These are phyloP conservation scores for Sarocladiaceae sp. DNA, from an alignment of 2,329 filamentous ascomycete species.

Conservation along the genomic window DNA sequence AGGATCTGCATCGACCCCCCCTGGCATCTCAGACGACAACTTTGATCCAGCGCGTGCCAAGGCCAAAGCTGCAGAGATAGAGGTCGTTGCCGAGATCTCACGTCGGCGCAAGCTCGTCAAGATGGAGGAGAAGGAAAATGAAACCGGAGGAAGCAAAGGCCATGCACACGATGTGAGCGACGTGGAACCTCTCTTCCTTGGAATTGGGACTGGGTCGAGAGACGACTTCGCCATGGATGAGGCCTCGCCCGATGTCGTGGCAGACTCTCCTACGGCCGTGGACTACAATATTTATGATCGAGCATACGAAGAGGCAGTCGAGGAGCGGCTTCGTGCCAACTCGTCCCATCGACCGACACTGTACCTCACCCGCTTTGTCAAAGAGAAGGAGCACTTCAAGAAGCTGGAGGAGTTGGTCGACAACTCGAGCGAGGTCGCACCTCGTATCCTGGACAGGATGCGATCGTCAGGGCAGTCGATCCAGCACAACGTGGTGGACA, in stretches of 20 bases:
- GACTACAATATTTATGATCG: slow-evolving; percentile 87
- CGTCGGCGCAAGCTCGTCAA: slow-evolving; percentile 39
- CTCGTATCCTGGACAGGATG: slow-evolving; percentile 10
- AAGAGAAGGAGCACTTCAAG: slow-evolving; percentile 36
- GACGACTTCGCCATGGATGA: slow-evolving; percentile 40
- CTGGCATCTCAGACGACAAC: slow-evolving; percentile 1
- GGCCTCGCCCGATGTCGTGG: slow-evolving; percentile 51
- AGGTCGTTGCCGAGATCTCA: slow-evolving; percentile 36
- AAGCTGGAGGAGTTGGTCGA: slow-evolving; percentile 33
- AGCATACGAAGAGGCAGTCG: slow-evolving; percentile 74
- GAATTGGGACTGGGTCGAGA: slow-evolving; percentile 65
- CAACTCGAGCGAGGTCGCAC: slow-evolving; percentile 17
- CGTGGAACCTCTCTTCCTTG: slow-evolving; percentile 58
- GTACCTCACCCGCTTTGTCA: slow-evolving; percentile 46
- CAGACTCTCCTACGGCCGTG: slow-evolving; percentile 78
- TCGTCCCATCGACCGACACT: slow-evolving; percentile 36
- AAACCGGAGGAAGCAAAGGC: slow-evolving; percentile 39
- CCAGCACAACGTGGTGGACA: slow-evolving; percentile 4
- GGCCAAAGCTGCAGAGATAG: slow-evolving; percentile 43
- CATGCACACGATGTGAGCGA: slow-evolving; percentile 57
- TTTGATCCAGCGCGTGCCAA: slow-evolving; percentile 13
- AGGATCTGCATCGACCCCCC: slow-evolving; percentile 12
- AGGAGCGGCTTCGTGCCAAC: slow-evolving; percentile 61
- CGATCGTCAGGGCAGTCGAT: slow-evolving; percentile 11
- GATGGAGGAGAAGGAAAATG: slow-evolving; percentile 14